Base-by-base conservation (phyloP, 1,139 yeast species). In the Magnusiomyces ingens region DNA sequence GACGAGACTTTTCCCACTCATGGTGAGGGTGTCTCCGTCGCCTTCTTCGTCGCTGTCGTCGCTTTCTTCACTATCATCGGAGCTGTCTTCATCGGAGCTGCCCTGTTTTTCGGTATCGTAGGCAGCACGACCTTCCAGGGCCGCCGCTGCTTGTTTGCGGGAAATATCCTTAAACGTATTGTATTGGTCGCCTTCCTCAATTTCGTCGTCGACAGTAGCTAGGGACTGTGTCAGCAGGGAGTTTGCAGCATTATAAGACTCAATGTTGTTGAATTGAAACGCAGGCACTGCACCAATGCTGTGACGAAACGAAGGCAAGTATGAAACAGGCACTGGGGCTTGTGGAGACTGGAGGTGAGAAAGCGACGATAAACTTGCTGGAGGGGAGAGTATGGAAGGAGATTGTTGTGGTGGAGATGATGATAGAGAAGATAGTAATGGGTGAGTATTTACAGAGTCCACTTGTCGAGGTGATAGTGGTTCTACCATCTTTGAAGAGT, bases 191-290 rank as follows among this genome's bases (percentile, higher is more conserved):
- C 35, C 15, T 18, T 45, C 48, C 32, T 45, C 48, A 35, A 45
- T 35, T 19, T 45, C 48, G 19, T 45, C 48, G 17, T 45, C 48
- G 2, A 45, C 48, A 4, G 48, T 45, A 3, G 22, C 48, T 13
- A 45, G 19, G 29, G 40, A 29, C 29, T 45, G n/a, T 45, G 35
- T 37, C 17, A 45, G 41, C 29, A 36, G 40, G 32, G 32, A 5
- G 32, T 26, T 26, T 26, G 32, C 32, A n/a, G 40, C 40, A 36
- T n/a, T 36, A 36, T 36, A 36, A n/a, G 17, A 13, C 4, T 36
- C 40, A n/a, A 36, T 13, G 17, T 36, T n/a, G 11, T 36, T 36
- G 17, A 36, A 36, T n/a, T n/a, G 17, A 36, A n/a, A 36, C 17
- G 40, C 11, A 5, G 40, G 40, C 17, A 36, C 5, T 36, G 40